Evolutionary conservation across 345 rosid species (phyloP).

Genomic region (Eucalyptus tenuipes): DNA sequence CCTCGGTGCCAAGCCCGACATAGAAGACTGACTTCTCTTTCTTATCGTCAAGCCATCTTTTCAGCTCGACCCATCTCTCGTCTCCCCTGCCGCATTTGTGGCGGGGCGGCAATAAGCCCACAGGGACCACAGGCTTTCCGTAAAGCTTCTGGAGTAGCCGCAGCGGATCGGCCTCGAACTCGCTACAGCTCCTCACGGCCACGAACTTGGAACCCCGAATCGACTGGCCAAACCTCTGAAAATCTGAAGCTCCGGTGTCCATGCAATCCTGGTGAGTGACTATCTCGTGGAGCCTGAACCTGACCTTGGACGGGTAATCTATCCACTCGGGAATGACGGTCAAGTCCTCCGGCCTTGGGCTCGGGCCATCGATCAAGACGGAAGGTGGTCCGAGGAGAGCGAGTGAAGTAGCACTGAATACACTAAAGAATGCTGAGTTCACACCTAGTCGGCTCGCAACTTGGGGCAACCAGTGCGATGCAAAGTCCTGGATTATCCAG

Average conservation of each 20-base stretch:
- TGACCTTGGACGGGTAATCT: neutral
- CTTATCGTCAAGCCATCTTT: neutral
- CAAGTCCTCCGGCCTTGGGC: constrained; percentile 5
- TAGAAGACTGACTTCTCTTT: neutral
- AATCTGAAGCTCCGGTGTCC: neutral
- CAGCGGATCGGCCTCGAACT: constrained; percentile 1
- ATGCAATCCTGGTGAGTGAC: neutral
- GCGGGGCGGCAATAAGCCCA: neutral
- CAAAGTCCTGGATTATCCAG: constrained; percentile 27
- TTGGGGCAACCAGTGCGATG: constrained; percentile 23
- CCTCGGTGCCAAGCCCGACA: constrained; percentile 3
- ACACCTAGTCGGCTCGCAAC: constrained; percentile 1
- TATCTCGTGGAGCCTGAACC: neutral
- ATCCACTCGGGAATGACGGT: constrained; percentile 15
- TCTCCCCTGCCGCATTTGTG: neutral
- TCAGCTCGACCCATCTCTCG: neutral
- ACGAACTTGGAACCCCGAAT: neutral
- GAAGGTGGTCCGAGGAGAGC: neutral
- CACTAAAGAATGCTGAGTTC: constrained; percentile 3
- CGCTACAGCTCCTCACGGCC: neutral
- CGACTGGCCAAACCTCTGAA: neutral
- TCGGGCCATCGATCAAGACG: neutral
- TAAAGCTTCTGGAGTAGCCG: neutral
- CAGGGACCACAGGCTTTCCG: neutral
- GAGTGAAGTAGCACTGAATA: constrained; percentile 1